Percentiles rank a stretch among this genome's conserved stretches.
These are phyloP conservation scores for Rosa lucieae DNA, from an alignment of 306 rosid genomes.

Conservation along the genomic window DNA sequence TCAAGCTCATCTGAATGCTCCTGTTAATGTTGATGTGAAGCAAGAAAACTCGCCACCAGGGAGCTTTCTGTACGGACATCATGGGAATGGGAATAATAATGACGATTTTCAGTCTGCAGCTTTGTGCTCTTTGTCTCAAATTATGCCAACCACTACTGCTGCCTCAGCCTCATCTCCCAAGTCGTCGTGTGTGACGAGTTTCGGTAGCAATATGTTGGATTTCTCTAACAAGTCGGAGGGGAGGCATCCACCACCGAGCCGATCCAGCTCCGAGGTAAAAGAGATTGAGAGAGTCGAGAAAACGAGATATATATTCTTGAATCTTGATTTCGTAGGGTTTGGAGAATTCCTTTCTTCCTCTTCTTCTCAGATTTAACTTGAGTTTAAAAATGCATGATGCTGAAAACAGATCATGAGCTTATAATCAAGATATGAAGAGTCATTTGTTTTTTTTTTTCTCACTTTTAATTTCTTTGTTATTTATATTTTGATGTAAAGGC, in stretches of 20 bases:
- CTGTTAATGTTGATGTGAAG: slow-evolving; percentile 51
- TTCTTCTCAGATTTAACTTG: background rate
- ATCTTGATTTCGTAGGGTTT: slow-evolving; percentile 7
- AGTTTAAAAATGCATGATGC: background rate
- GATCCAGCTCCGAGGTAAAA: slow-evolving; percentile 70
- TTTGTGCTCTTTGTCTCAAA: slow-evolving; percentile 49
- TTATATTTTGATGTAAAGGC: background rate
- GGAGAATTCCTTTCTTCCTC: background rate
- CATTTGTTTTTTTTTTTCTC: background rate
- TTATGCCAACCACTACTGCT: slow-evolving; percentile 29
- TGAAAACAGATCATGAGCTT: slow-evolving; percentile 1
- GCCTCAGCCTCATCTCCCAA: slow-evolving; percentile 45
- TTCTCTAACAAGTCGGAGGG: slow-evolving; percentile 58
- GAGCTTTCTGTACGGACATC: slow-evolving; percentile 55
- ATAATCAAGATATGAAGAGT: background rate
- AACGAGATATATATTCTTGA: background rate
- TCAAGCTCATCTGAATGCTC: slow-evolving; percentile 40
- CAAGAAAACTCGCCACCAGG: slow-evolving; percentile 47
- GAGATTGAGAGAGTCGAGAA: background rate
- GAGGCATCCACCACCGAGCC: slow-evolving; percentile 59
- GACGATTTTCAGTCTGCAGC: slow-evolving; percentile 40
- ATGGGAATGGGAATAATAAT: slow-evolving; percentile 8
- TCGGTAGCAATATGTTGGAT: slow-evolving; percentile 80
- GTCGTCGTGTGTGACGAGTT: slow-evolving; percentile 77
- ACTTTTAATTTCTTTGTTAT: background rate